Conservation (phyloP, 257 asterid genomes). For the Capsicum baccatum region DNA sequence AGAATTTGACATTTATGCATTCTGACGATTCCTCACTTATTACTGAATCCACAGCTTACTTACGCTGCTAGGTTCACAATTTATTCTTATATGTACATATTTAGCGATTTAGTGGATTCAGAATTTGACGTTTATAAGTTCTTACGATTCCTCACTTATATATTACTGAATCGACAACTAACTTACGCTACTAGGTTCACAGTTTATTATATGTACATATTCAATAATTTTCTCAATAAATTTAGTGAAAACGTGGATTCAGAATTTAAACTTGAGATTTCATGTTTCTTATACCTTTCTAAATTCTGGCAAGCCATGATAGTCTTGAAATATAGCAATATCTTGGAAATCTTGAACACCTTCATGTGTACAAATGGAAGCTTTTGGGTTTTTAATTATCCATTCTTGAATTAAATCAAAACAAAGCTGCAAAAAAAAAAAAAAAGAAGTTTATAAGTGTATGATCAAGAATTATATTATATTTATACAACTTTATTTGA, state of each 20-base stretch:
- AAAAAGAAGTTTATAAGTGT: neutral
- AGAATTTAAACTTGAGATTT: neutral
- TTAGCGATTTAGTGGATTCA: neutral
- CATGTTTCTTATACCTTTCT: conserved; percentile 29
- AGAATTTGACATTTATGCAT: too few species aligned
- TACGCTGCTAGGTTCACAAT: neutral
- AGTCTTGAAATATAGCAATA: conserved; percentile 39
- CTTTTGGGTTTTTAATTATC: conserved; percentile 30
- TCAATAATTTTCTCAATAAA: neutral
- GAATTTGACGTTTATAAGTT: neutral
- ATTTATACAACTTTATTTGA: neutral
- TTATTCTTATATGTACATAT: too few species aligned
- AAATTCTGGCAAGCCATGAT: conserved; percentile 40
- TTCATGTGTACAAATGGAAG: conserved; percentile 33
- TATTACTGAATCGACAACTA: too few species aligned
- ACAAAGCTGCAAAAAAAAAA: conserved; percentile 28
- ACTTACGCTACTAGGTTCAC: neutral
- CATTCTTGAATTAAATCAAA: conserved; percentile 38
- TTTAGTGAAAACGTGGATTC: too few species aligned
- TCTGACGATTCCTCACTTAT: neutral
- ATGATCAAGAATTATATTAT: neutral
- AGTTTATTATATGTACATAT: neutral
- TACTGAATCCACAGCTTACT: neutral
- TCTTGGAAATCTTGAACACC: conserved; percentile 31
- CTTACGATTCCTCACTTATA: neutral